These are phyloP conservation scores for Prosopis cineraria DNA, from an alignment of 306 rosid genomes.

Conservation along the genomic window DNA sequence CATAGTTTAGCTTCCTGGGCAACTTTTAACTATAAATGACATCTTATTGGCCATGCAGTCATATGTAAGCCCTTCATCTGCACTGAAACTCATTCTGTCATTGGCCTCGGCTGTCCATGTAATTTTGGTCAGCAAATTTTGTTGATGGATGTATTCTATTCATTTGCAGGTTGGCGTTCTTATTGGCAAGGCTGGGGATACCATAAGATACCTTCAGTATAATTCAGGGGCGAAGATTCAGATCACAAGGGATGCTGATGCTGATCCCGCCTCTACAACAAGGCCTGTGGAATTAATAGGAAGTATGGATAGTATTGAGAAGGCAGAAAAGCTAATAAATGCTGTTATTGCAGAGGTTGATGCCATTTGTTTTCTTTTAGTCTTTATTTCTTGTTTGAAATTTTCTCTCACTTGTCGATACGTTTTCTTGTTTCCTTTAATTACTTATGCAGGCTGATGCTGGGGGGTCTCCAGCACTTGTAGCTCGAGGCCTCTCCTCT, in stretches of 20 bases:
- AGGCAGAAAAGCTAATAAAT: constrained; percentile 87
- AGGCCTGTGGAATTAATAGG: constrained; percentile 92
- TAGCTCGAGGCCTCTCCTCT: constrained; percentile 86
- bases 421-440: constrained; percentile 24
- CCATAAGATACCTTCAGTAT: constrained; percentile 82
- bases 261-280: constrained; percentile 62
- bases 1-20: neutral
- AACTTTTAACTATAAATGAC: neutral
- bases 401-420: neutral
- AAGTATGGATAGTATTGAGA: constrained; percentile 69
- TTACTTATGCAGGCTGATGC: constrained; percentile 95
- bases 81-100: neutral
- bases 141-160: constrained; percentile 9
- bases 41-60: neutral
- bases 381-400: neutral
- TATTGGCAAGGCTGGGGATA: constrained; percentile 98
- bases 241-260: constrained; percentile 89
- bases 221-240: constrained; percentile 97
- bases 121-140: neutral
- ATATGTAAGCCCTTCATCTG: neutral
- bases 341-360: constrained; percentile 93
- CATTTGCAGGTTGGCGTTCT: constrained; percentile 92
- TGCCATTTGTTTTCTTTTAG: neutral
- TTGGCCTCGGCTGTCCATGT: neutral
- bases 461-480: constrained; percentile 95